Evolutionary conservation across 495 filamentous ascomycete genomes (phyloP).

Genomic region (Penicillium longicatenatum): DNA sequence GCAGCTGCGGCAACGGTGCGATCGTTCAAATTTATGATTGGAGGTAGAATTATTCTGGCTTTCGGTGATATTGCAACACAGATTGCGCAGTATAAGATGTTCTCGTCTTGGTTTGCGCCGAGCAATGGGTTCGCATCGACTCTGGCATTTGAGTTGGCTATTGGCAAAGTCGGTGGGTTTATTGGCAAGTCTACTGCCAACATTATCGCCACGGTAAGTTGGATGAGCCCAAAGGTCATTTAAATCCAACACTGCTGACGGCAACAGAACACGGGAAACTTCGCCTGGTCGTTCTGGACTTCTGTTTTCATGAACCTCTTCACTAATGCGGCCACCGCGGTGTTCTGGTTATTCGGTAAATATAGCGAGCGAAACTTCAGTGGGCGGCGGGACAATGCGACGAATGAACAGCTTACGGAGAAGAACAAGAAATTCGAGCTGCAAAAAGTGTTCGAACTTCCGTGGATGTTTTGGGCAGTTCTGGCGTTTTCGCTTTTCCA

Average conservation of each 20-base stretch:
- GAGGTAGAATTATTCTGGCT: slow-evolving; percentile 38
- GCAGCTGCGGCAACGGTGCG: slow-evolving; percentile 43
- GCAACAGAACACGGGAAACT: slow-evolving; percentile 43
- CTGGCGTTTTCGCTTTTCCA: slow-evolving; percentile 47
- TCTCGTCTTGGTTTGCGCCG: slow-evolving; percentile 51
- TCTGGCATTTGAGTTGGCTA: slow-evolving; percentile 42
- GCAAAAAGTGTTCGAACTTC: slow-evolving; percentile 43
- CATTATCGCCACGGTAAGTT: slow-evolving; percentile 34
- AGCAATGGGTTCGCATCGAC: slow-evolving; percentile 49
- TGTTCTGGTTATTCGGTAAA: slow-evolving; percentile 46
- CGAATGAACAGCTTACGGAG: slow-evolving; percentile 43
- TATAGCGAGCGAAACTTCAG: slow-evolving; percentile 36
- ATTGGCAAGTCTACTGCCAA: slow-evolving; percentile 42
- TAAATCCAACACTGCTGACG: background rate
- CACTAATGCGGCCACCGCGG: slow-evolving; percentile 39
- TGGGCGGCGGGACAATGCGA: slow-evolving; percentile 38
- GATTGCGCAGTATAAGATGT: slow-evolving; percentile 52
- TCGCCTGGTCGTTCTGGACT: slow-evolving; percentile 49
- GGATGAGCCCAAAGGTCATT: background rate
- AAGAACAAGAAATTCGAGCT: slow-evolving; percentile 50
- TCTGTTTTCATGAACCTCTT: slow-evolving; percentile 53
- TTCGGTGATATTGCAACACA: slow-evolving; percentile 50
- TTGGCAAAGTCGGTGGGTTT: slow-evolving; percentile 45
- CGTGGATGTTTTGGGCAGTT: slow-evolving; percentile 48
- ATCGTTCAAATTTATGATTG: slow-evolving; percentile 49